Percentiles rank a stretch among this genome's conserved stretches.
phyloP scores from a whole-genome alignment of 805 yeast species.

The Lipomyces oligophaga region DNA sequence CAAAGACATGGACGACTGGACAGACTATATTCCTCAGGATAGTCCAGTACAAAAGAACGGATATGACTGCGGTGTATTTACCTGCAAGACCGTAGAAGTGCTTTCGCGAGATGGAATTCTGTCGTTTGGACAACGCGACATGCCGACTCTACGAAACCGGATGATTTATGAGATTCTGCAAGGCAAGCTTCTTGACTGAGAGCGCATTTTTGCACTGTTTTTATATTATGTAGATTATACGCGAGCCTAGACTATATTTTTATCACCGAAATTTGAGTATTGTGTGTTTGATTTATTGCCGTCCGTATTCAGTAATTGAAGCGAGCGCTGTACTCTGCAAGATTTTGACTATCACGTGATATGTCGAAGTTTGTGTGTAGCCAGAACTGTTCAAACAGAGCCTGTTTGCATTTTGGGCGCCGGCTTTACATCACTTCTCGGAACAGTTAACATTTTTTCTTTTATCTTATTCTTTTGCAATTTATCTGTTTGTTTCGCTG shows the following conservation, averaged over 20 bases:
- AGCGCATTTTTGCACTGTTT: background rate
- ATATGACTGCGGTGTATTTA: slow-evolving; percentile 90
- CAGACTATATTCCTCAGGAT: slow-evolving; percentile 34
- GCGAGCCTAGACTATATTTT: background rate
- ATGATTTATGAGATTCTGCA: slow-evolving; percentile 61
- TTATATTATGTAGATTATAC: background rate
- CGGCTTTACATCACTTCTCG: background rate
- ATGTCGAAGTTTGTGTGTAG: slow-evolving; percentile 11
- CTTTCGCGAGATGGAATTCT: slow-evolving; percentile 51
- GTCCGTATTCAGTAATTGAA: background rate
- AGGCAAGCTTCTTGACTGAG: slow-evolving; percentile 7
- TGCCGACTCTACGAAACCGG: slow-evolving; percentile 58
- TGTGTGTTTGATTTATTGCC: background rate
- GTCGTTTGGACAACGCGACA: slow-evolving; percentile 62
- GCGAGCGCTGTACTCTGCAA: slow-evolving; percentile 11
- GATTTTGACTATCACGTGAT: slow-evolving; percentile 20
- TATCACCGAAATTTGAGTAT: background rate
- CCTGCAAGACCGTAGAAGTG: slow-evolving; percentile 71
- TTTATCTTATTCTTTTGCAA: background rate
- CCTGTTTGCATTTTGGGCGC: background rate
- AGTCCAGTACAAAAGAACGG: slow-evolving; percentile 90
- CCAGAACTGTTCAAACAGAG: slow-evolving; percentile 16
- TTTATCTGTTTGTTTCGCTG: slow-evolving; percentile 16
- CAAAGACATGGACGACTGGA: slow-evolving; percentile 31
- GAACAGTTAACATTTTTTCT: background rate